These are phyloP conservation scores for Rhizopus microsporus DNA, from an alignment of 371 early-diverging fungal species.

Conservation along the genomic window DNA sequence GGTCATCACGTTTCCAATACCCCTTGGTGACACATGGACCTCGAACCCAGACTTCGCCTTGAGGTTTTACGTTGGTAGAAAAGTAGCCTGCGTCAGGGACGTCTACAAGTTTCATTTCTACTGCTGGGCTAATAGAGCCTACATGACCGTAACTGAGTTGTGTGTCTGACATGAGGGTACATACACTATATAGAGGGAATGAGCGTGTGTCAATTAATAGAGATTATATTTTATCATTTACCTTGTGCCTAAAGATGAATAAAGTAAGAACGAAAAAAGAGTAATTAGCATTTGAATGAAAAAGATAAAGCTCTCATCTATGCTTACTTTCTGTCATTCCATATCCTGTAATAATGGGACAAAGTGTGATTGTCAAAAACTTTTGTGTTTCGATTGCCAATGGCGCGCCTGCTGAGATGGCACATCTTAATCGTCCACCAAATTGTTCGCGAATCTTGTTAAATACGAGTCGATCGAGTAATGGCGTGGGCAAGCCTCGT, in stretches of 20 bases:
- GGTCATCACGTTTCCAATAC: slow-evolving; percentile 74
- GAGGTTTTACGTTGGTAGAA: slow-evolving; percentile 71
- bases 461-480: slow-evolving; percentile 87
- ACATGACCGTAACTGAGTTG: slow-evolving; percentile 68
- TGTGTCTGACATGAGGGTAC: slow-evolving; percentile 65
- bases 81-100: slow-evolving; percentile 81
- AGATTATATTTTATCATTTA: neutral
- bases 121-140: slow-evolving; percentile 83
- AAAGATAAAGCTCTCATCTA: neutral
- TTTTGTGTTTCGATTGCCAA: slow-evolving; percentile 81
- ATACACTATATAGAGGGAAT: slow-evolving; percentile 46
- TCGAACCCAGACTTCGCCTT: slow-evolving; percentile 88
- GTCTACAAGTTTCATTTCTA: slow-evolving; percentile 91
- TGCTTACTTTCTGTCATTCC: slow-evolving; percentile 68
- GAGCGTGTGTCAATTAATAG: slow-evolving; percentile 20
- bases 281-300: too few species aligned
- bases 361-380: slow-evolving; percentile 83
- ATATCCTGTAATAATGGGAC: slow-evolving; percentile 89
- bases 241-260: too few species aligned
- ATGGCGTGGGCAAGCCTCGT: slow-evolving; percentile 64
- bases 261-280: too few species aligned
- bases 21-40: slow-evolving; percentile 73
- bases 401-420: slow-evolving; percentile 95
- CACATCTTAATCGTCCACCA: slow-evolving; percentile 90
- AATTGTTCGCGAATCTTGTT: slow-evolving; percentile 86